phyloP scores from a whole-genome alignment of 2,329 filamentous ascomycete genomes.

The Sarocladium strictum region DNA sequence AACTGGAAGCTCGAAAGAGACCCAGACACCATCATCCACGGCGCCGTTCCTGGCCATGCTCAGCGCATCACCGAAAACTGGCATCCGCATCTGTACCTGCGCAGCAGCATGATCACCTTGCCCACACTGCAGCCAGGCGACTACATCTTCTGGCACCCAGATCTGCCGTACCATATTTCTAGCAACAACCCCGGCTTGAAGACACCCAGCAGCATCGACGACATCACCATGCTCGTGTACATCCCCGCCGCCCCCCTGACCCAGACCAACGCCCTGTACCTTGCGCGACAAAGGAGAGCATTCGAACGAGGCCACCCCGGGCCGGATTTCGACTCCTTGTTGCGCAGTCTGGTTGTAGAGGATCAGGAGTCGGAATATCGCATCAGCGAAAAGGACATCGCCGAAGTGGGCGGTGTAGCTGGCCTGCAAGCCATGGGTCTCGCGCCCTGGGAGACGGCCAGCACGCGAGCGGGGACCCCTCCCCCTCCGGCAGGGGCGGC shows the following conservation, averaged over 20 bases:
- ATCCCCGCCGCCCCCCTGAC: slow-evolving; percentile 50
- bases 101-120: slow-evolving; percentile 48
- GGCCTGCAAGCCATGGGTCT: slow-evolving; percentile 54
- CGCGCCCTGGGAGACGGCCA: slow-evolving; percentile 40
- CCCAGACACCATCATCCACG: slow-evolving; percentile 50
- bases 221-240: slow-evolving; percentile 47
- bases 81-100: slow-evolving; percentile 50
- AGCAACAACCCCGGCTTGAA: slow-evolving; percentile 27
- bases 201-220: slow-evolving; percentile 19
- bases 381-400: slow-evolving; percentile 45
- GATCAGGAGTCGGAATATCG: slow-evolving; percentile 36
- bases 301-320: slow-evolving; percentile 48
- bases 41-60: slow-evolving; percentile 51
- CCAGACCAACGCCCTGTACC: slow-evolving; percentile 51
- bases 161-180: slow-evolving; percentile 50
- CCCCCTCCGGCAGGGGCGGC: no score
- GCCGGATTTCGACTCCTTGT: slow-evolving; percentile 50
- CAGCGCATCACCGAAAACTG: slow-evolving; percentile 52
- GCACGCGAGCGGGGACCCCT: slow-evolving; percentile 23
- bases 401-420: slow-evolving; percentile 41
- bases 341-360: slow-evolving; percentile 41
- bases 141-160: slow-evolving; percentile 54
- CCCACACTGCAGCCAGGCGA: slow-evolving; percentile 49
- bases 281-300: slow-evolving; percentile 51
- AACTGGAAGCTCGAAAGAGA: slow-evolving; percentile 42